Conservation (phyloP, 2,329 filamentous ascomycete genomes). For the Stachybotrys elegans region DNA sequence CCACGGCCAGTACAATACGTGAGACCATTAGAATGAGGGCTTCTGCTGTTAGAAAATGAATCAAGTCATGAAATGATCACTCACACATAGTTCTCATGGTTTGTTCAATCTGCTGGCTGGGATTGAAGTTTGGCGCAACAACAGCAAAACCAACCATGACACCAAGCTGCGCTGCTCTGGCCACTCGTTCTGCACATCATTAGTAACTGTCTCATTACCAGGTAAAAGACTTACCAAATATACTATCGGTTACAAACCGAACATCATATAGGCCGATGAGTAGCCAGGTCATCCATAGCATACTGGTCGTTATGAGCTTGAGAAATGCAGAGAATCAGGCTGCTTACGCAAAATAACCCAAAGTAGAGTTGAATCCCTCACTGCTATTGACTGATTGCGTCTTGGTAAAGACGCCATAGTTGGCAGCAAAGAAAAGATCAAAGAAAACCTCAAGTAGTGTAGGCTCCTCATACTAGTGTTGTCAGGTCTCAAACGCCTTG, state of each 20-base stretch:
- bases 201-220: not conserved
- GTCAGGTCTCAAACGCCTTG: not conserved
- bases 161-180: slow-evolving; percentile 55
- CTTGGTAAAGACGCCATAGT: slow-evolving; percentile 53
- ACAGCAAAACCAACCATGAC: slow-evolving; percentile 63
- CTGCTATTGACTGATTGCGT: slow-evolving; percentile 25
- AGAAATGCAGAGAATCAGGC: fast-evolving
- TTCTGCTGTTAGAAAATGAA: slow-evolving; percentile 5
- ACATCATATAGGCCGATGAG: slow-evolving; percentile 60
- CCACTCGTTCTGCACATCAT: slow-evolving; percentile 37
- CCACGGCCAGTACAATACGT: slow-evolving; percentile 45
- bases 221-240: slow-evolving; percentile 39
- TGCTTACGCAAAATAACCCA: slow-evolving; percentile 30
- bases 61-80: slow-evolving; percentile 5
- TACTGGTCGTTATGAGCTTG: slow-evolving; percentile 20
- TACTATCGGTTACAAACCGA: slow-evolving; percentile 58
- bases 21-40: slow-evolving; percentile 46
- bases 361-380: slow-evolving; percentile 25
- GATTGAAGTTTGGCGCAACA: slow-evolving; percentile 44
- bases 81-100: slow-evolving; percentile 37
- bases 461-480: slow-evolving; percentile 26
- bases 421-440: slow-evolving; percentile 46
- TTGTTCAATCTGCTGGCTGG: slow-evolving; percentile 27
- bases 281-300: slow-evolving; percentile 67
- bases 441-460: slow-evolving; percentile 32